A percentile compares a stretch with the other conserved stretches of the same genome.
Evolutionary conservation across 176 grass and related monocot species (phyloP).

Genomic region (Zoysia japonica): DNA sequence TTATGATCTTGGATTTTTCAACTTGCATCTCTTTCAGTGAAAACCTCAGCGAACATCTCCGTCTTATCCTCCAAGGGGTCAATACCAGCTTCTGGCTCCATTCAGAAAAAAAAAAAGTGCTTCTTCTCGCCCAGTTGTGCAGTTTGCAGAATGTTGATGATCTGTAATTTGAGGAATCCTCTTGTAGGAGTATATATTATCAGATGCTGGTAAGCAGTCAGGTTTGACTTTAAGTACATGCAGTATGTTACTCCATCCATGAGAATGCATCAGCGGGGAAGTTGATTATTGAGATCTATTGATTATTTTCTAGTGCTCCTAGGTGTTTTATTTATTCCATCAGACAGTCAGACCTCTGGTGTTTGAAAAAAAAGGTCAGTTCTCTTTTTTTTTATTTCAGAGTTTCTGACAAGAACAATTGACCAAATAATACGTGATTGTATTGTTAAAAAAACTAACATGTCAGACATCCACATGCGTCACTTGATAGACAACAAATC

Average conservation of each 20-base stretch:
- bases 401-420: neutral
- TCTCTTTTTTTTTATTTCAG: neutral
- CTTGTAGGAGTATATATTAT: neutral
- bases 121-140: neutral
- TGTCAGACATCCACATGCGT: conserved; percentile 7
- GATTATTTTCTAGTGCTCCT: no score
- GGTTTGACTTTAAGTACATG: conserved; percentile 9
- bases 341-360: neutral
- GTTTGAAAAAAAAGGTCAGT: neutral
- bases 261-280: neutral
- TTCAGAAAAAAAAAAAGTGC: conserved; percentile 12
- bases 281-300: neutral
- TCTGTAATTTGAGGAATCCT: neutral
- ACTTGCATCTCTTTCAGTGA: neutral
- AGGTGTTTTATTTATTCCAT: neutral
- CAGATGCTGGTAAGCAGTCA: neutral
- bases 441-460: neutral
- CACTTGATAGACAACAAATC: conserved; percentile 8
- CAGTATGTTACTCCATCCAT: neutral
- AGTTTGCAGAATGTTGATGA: neutral
- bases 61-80: conserved; percentile 23
- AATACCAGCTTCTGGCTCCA: conserved; percentile 8
- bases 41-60: conserved; percentile 1
- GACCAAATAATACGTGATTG: neutral
- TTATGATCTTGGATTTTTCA: conserved; percentile 1